Percentiles rank a stretch among this genome's conserved stretches.
Conservation (phyloP, 768 basidiomycete species). For the Leccinum fibrillosum region DNA sequence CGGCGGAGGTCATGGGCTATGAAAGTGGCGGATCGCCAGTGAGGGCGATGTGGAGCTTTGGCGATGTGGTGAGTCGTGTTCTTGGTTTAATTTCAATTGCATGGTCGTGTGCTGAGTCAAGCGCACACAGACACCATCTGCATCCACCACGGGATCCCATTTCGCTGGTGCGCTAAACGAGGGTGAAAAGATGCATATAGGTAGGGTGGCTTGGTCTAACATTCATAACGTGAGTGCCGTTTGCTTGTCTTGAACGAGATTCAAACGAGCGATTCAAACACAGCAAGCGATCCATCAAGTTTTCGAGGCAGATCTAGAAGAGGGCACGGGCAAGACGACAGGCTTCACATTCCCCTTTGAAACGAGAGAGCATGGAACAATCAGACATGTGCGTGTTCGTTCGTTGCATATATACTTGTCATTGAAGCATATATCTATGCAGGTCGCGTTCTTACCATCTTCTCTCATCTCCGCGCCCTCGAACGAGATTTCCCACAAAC, state of each 20-base stretch:
- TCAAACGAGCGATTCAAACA: neutral
- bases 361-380: conserved; percentile 59
- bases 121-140: conserved; percentile 37
- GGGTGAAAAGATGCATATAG: conserved; percentile 51
- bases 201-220: conserved; percentile 68
- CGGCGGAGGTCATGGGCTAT: conserved; percentile 53
- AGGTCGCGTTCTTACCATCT: conserved; percentile 52
- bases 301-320: conserved; percentile 46
- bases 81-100: neutral
- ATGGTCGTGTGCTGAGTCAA: neutral
- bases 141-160: conserved; percentile 43
- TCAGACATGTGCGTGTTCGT: conserved; percentile 52
- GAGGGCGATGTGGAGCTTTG: conserved; percentile 52
- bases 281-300: conserved; percentile 57
- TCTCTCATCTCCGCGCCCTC: conserved; percentile 33
- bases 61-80: conserved; percentile 42
- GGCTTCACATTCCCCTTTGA: conserved; percentile 66
- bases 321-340: conserved; percentile 44
- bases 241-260: neutral
- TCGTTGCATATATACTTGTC: neutral
- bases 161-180: conserved; percentile 57
- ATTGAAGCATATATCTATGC: neutral
- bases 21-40: conserved; percentile 36
- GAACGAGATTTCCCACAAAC: conserved; percentile 34
- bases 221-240: conserved; percentile 42